Percentiles rank a stretch among this genome's conserved stretches.
phyloP scores from a whole-genome alignment of 768 basidiomycete genomes.

The Boletus sensibilis region DNA sequence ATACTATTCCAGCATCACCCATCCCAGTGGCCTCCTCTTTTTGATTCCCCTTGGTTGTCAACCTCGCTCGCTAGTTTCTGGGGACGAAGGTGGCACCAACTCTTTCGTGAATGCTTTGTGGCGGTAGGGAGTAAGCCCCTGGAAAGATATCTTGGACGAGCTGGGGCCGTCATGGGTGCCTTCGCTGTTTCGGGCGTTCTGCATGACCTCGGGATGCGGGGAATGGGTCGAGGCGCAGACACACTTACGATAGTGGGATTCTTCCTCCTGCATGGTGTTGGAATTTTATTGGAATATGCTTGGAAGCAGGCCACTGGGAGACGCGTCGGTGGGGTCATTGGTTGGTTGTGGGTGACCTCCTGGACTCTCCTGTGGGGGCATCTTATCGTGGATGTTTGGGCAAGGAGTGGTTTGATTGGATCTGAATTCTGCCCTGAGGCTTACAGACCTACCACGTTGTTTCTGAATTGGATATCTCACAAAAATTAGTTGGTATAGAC shows the following conservation, averaged over 20 bases:
- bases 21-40: conserved; percentile 62
- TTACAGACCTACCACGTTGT: conserved; percentile 20
- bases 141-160: conserved; percentile 43
- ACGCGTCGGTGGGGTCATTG: conserved; percentile 46
- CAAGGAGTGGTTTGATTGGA: conserved; percentile 20
- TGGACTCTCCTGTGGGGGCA: conserved; percentile 52
- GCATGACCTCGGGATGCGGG: conserved; percentile 58
- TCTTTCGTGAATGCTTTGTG: conserved; percentile 59
- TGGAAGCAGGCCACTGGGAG: conserved; percentile 47
- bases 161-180: conserved; percentile 52
- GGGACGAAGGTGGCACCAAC: conserved; percentile 67
- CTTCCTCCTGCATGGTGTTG: conserved; percentile 58
- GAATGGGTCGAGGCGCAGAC: conserved; percentile 54
- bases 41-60: conserved; percentile 54
- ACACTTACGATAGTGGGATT: conserved; percentile 44
- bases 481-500: not conserved
- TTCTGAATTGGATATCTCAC: conserved; percentile 13
- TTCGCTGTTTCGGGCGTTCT: conserved; percentile 61
- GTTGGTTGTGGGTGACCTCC: conserved; percentile 49
- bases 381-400: conserved; percentile 46
- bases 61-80: conserved; percentile 64
- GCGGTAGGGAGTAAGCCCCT: conserved; percentile 48
- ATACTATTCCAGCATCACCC: conserved; percentile 48
- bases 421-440: conserved; percentile 10
- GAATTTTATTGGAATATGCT: conserved; percentile 46